These are phyloP conservation scores for Sporisorium exsertum DNA, from an alignment of 1,284 basidiomycete species.

Conservation along the genomic window DNA sequence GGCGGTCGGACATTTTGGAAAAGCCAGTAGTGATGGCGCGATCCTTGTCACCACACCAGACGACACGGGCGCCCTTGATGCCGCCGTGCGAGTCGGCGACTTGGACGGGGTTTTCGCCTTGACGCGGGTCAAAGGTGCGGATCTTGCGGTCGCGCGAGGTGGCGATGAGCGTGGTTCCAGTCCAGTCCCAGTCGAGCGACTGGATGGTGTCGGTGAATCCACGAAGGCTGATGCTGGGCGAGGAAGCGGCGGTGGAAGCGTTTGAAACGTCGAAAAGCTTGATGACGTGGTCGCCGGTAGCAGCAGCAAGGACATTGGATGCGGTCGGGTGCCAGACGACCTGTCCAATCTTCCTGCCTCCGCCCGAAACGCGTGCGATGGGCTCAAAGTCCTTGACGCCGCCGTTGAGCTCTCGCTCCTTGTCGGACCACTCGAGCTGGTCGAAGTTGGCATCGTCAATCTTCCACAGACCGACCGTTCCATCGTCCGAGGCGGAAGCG, in stretches of 20 bases:
- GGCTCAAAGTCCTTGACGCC: constrained; percentile 84
- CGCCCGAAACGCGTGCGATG: constrained; percentile 71
- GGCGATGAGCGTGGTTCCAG: constrained; percentile 78
- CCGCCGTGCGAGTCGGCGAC: constrained; percentile 88
- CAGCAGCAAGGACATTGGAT: constrained; percentile 84
- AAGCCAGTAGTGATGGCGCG: constrained; percentile 91
- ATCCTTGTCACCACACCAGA: constrained; percentile 90
- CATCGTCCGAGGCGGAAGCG: constrained; percentile 91
- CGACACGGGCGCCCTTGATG: constrained; percentile 89
- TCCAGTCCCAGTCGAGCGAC: constrained; percentile 83
- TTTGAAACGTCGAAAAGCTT: constrained; percentile 83
- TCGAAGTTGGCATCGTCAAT: constrained; percentile 78
- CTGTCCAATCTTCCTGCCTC: constrained; percentile 86
- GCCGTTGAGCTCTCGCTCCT: constrained; percentile 58
- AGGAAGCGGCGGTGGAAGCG: constrained; percentile 70
- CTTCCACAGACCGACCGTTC: constrained; percentile 90
- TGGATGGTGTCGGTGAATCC: constrained; percentile 92
- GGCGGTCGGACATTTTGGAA: constrained; percentile 92
- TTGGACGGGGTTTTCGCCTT: constrained; percentile 82
- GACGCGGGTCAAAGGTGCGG: constrained; percentile 87
- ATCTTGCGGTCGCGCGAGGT: constrained; percentile 91
- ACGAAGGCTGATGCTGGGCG: constrained; percentile 73
- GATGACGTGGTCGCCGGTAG: constrained; percentile 87
- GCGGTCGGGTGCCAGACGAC: constrained; percentile 95
- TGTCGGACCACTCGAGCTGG: constrained; percentile 62